A percentile compares a stretch with the other conserved stretches of the same genome.
Evolutionary conservation across 208 protist genomes (phyloP).

Genomic region (Crithidia acanthocephali): DNA sequence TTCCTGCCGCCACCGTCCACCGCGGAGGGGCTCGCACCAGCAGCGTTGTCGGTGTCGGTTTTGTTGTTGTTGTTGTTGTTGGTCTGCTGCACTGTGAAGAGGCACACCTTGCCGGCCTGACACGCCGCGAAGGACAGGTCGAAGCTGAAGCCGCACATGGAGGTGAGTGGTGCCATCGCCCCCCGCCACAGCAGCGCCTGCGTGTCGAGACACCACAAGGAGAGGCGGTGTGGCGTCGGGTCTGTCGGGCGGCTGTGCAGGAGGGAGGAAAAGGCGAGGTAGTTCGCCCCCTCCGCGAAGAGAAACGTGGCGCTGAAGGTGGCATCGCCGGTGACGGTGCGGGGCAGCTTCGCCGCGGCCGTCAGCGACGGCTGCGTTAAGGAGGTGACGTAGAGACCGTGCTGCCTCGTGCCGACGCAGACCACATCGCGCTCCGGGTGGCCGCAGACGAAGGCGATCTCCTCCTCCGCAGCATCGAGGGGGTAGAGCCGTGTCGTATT

Average conservation of each 20-base stretch:
- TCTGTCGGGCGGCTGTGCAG: slow-evolving; percentile 40
- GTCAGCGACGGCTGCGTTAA: slow-evolving; percentile 47
- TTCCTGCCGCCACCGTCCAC: not conserved
- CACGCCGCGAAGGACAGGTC: slow-evolving; percentile 64
- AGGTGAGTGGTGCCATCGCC: slow-evolving; percentile 51
- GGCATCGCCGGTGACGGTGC: slow-evolving; percentile 54
- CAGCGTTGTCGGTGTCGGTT: not conserved
- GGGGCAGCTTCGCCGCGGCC: slow-evolving; percentile 49
- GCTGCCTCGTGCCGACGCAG: slow-evolving; percentile 65
- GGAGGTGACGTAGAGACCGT: slow-evolving; percentile 74
- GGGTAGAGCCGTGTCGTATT: slow-evolving; percentile 25
- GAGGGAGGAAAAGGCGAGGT: slow-evolving; percentile 76
- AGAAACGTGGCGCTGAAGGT: slow-evolving; percentile 69
- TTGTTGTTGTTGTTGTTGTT: not conserved
- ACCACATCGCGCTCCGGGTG: slow-evolving; percentile 61
- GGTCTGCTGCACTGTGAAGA: slow-evolving; percentile 43
- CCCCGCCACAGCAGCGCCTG: slow-evolving; percentile 73
- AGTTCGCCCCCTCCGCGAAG: slow-evolving; percentile 39
- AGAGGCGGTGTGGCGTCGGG: slow-evolving; percentile 50
- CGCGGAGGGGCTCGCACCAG: not conserved
- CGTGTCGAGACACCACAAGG: slow-evolving; percentile 55
- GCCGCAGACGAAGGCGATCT: slow-evolving; percentile 56
- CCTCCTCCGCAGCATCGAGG: slow-evolving; percentile 29
- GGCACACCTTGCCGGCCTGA: slow-evolving; percentile 39
- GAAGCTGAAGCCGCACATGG: slow-evolving; percentile 53